Evolutionary conservation across 345 rosid genomes (phyloP), one percentile per base, ranked within the genome.

Genomic region (Garcia nutans): DNA sequence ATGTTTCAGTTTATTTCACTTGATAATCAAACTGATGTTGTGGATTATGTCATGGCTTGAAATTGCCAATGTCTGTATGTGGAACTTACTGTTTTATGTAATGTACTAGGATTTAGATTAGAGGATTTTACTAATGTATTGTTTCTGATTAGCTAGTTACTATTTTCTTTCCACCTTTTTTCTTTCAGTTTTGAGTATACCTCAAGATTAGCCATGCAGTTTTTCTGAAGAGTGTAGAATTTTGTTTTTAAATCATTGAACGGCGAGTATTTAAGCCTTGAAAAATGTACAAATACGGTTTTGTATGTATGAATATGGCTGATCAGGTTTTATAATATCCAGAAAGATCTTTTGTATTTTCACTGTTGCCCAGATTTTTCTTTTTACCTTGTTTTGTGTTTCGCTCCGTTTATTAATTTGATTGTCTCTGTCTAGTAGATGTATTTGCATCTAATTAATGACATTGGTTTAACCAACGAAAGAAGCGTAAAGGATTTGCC

Each of bases 61-160:
- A 74, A 70, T 56, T 71, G 74, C 50, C 37, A 64, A 54, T 31
- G 47, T 52, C 77, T 75, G 79, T 77, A 76, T 81, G 78, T 71
- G 68, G 83, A 78, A 73, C 74, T 79, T 68, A 17, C 68, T 60
- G 65, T 64, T 64, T 64, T 50, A 55, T 74, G 77, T 65, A n/a
- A 64, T 76, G 84, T 77, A 81, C 62, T 87, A 83, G 88, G 88
- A 76, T 69, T 77, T 77, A 82, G 83, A 74, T 64, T 44, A 74
- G 50, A 49, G 61, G 77, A 49, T 74, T 28, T 33, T 37, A 65
- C 57, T 15, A 26, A 28, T 63, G 31, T 52, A 15, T 12, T 49
- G 10, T 52, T 52, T 54, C 65, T 55, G 5, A 44, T 8, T 49
- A 73, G 42, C 57, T 67, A 44, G 52, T 15, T 65, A 37, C 41